Conservation (phyloP, 2,329 filamentous ascomycete genomes). For the Fusarium euwallaceae region DNA sequence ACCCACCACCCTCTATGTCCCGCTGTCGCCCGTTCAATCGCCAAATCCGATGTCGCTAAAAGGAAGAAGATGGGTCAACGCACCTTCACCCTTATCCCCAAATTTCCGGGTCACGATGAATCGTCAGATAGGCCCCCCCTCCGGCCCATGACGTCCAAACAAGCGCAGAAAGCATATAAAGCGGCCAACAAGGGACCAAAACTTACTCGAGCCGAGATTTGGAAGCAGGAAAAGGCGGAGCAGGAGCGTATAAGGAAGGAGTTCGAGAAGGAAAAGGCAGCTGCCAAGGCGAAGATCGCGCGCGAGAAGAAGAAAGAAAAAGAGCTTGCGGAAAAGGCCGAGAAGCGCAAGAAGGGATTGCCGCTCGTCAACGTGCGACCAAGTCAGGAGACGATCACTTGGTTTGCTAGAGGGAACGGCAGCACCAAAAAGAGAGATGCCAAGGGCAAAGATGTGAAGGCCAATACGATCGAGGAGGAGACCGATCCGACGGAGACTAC, state of each 20-base stretch:
- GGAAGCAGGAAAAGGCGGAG: constrained; percentile 59
- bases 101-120: constrained; percentile 41
- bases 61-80: constrained; percentile 53
- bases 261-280: constrained; percentile 63
- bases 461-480: constrained; percentile 10
- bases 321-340: constrained; percentile 63
- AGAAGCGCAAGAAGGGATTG: constrained; percentile 64
- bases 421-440: constrained; percentile 48
- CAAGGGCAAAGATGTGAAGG: constrained; percentile 33
- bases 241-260: constrained; percentile 68
- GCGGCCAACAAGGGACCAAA: constrained; percentile 50
- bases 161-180: constrained; percentile 56
- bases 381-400: constrained; percentile 69
- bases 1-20: not conserved
- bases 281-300: constrained; percentile 61
- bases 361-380: constrained; percentile 68
- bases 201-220: constrained; percentile 57
- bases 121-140: constrained; percentile 34
- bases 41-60: too few species aligned
- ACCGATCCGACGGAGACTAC: not conserved
- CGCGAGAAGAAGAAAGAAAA: constrained; percentile 70
- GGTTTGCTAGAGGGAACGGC: constrained; percentile 61
- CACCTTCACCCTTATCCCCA: constrained; percentile 61
- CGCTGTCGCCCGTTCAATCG: too few species aligned
- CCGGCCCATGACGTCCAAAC: constrained; percentile 59